Evolutionary conservation across 306 rosid genomes (phyloP), one percentile per base, ranked within the genome.

Genomic region (Clitoria ternatea): DNA sequence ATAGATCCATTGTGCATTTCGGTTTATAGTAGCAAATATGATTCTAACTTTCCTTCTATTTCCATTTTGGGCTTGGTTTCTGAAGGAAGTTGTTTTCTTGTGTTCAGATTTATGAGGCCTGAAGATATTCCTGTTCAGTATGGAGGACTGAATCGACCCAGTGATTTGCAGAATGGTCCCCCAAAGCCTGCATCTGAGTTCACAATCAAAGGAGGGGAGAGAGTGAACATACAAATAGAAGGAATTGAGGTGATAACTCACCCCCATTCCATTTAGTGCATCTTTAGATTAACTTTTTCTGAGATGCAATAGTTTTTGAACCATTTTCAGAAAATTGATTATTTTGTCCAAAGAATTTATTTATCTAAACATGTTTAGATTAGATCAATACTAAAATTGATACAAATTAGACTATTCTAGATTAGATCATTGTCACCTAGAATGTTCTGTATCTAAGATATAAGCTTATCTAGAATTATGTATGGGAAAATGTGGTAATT

Each of bases 191-290:
- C 99, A 44, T 94, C 99, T 7, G 99, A 94, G 79, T 94, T 94
- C 85, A 82, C 87, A n/a, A 90, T 94, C 49, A 94, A 94, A 75
- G 99, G 99, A 36, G 97, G 99, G 15, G 99, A 91, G 92, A 94
- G 86, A 80, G 97, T 94, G 65, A 94, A 94, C 83, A 91, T 94
- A 42, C 96, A 94, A 78, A 89, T 94, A 5, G 99, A 91, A 84
- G 99, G 99, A 70, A 91, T 94, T 77, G 99, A 94, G 99, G 99
- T 92, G 42, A 80, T 69, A 20, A 75, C 69, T 61, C 66, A 66
- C 22, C 61, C 52, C 71, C 70, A 17, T 66, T 23, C 0, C 30
- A 15, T 40, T 8, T 37, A 2, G 20, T 56, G 39, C 63, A 14
- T 15, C 11, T 27, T 29, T 57, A 37, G 40, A 30, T 29, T 14